Evolutionary conservation across 257 asterid genomes (phyloP), one percentile per base, ranked within the genome.

Genomic region (Fraxinus excelsior): DNA sequence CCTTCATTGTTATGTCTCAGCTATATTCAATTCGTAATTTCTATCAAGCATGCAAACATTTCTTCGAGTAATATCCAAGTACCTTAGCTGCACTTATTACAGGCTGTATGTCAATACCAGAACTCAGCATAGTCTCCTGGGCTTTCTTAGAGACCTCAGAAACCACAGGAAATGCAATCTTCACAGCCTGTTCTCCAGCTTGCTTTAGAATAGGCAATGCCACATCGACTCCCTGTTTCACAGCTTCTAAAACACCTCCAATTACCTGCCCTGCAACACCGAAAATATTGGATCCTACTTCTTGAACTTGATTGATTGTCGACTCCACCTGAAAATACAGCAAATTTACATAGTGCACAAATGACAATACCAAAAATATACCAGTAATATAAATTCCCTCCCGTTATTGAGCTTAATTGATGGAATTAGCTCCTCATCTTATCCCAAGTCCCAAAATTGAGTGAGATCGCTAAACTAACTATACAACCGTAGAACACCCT

Each of bases 81-180:
- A 87, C 99, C 98, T 90, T 89, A 62, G 97, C 98, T 72, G 90
- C 98, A 76, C 91, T 83, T 25, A 88, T 35, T 56, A 91, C 90
- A 0, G 97, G 98, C 82, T 89, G 73, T n/a, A 94, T 87, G 74
- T 93, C 97, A 23, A 93, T 65, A 67, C 99, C 99, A 8, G 97
- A 80, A 80, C 93, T 84, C 87, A 93, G 87, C 49, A 95, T 87
- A 37, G 94, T 96, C 82, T 95, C 99, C 88, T 89, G 97, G 35
- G 99, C 98, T 83, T 90, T 90, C 85, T 88, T 93, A 21, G 99
- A 83, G 75, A 92, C 96, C 85, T 90, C 97, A 1, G 99, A 91
- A 68, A 91, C 84, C 26, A 86, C 82, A 69, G 99, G 99, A 44
- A 96, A 90, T 85, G 97, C 97, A 77, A 87, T 70, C 89, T 87